Base-by-base conservation (phyloP, 805 yeast species). In the Candida montana region DNA sequence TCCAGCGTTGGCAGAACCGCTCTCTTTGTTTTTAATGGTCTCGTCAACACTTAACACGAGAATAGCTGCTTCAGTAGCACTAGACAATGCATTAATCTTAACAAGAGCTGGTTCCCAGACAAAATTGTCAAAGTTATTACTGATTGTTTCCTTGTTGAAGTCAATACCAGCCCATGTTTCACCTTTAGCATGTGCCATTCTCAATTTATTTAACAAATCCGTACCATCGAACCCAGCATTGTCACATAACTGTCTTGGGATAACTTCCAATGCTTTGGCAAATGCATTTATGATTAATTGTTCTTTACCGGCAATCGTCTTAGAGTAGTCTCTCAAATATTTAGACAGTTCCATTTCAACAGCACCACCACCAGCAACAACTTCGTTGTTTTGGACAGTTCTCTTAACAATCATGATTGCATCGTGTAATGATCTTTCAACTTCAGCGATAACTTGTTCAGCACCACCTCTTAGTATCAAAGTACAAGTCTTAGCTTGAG, bases 301-400 rank as follows among this genome's bases (percentile, higher is more conserved):
- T 66, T 91, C 96, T 64, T 93, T 91, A 31, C 99, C 99, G 18
- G 96, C 88, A 54, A 93, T 85, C 16, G 87, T 76, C 57, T 83
- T 81, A 19, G 97, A 81, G 57, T 81, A 77, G 54, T 88, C 96
- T 57, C 99, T 78, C 53, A 93, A 72, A 61, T 84, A 79, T 61
- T 79, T 87, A 30, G 97, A 89, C 31, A 93, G 59, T 61, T 93
- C 98, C 99, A 93, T 93, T 66, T 93, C 99, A 49, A 89, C 83
- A 28, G 99, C 99, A 49, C 99, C 99, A 50, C 99, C 99, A 48
- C 99, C 99, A 12, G 96, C 98, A 44, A 93, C 99, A 51, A 93
- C 80, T 23, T 77, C 69, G 57, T 81, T 83, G 61, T 90, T 90
- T 58, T 85, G 81, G 32, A 93, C 79, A 2, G 98, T 95, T 55